Evolutionary conservation across 1,284 basidiomycete genomes (phyloP).

Genomic region (Cutaneotrichosporon cutaneum): DNA sequence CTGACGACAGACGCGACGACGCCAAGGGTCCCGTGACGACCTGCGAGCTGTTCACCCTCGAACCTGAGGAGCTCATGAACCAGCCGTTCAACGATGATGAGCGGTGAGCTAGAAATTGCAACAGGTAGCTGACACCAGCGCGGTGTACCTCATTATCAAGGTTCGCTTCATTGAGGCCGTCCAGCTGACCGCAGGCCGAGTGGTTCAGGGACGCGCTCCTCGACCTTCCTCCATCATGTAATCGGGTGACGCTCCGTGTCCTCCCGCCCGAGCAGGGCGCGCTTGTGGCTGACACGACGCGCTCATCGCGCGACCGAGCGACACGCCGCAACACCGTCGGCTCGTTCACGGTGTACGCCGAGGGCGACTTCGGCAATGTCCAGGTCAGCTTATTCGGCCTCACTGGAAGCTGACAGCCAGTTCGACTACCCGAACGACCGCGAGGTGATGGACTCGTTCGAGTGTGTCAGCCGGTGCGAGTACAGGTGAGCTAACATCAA

Average conservation of each 20-base stretch:
- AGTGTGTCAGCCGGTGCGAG: conserved; percentile 65
- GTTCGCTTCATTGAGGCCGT: conserved; percentile 47
- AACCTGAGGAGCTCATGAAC: conserved; percentile 76
- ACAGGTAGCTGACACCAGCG: conserved; percentile 53
- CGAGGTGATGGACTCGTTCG: conserved; percentile 83
- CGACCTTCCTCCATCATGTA: conserved; percentile 79
- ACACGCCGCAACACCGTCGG: conserved; percentile 36
- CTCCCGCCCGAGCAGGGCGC: conserved; percentile 53
- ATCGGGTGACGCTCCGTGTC: conserved; percentile 76
- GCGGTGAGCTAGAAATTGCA: conserved; percentile 56
- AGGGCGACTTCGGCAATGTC: conserved; percentile 75
- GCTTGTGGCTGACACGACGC: background rate
- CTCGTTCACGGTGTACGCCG: conserved; percentile 72
- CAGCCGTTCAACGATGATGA: conserved; percentile 71
- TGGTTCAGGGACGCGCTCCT: conserved; percentile 89
- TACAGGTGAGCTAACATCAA: conserved; percentile 63
- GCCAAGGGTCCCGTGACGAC: conserved; percentile 77
- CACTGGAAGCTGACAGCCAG: conserved; percentile 52
- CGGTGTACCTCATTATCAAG: conserved; percentile 82
- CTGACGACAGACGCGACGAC: conserved; percentile 69
- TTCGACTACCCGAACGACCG: conserved; percentile 90
- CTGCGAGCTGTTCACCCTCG: conserved; percentile 82
- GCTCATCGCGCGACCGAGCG: background rate
- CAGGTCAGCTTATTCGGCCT: conserved; percentile 60
- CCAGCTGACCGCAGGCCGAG: conserved; percentile 62